Evolutionary conservation across 2,329 filamentous ascomycete species (phyloP).

Genomic region (Arthrobotrys sphaeroides): DNA sequence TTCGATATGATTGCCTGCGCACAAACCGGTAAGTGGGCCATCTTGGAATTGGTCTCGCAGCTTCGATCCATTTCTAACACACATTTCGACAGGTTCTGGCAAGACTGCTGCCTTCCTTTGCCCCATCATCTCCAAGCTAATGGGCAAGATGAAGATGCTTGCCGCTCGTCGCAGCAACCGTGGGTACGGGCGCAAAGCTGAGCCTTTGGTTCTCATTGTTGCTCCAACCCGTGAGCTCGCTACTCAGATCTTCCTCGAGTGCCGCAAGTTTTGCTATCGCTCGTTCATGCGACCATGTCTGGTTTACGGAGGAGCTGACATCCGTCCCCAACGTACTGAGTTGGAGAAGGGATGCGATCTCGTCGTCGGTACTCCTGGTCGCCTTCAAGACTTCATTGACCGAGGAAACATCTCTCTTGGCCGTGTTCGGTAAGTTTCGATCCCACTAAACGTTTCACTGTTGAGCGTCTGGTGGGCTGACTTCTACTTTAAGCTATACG

Average conservation of each 20-base stretch:
- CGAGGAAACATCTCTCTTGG: conserved; percentile 75
- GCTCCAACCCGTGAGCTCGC: conserved; percentile 89
- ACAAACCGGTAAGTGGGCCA: conserved; percentile 79
- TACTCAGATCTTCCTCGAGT: conserved; percentile 94
- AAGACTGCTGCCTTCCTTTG: conserved; percentile 95
- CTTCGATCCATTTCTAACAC: neutral
- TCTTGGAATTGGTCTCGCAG: neutral
- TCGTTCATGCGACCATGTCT: conserved; percentile 93
- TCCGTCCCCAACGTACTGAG: conserved; percentile 75
- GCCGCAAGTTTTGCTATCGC: conserved; percentile 90
- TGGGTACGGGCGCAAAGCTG: conserved; percentile 67
- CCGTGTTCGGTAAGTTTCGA: conserved; percentile 75
- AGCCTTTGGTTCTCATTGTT: conserved; percentile 87
- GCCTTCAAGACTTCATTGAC: conserved; percentile 83
- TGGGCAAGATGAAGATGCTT: conserved; percentile 94
- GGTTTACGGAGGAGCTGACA: conserved; percentile 82
- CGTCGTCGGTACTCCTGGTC: conserved; percentile 86
- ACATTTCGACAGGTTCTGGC: conserved; percentile 76
- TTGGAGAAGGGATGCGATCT: conserved; percentile 87
- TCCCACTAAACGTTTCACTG: conserved; percentile 12
- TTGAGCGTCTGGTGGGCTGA: neutral
- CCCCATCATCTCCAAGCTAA: conserved; percentile 86
- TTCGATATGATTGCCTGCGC: conserved; percentile 88
- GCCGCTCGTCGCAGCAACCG: conserved; percentile 74
- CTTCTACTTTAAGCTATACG: conserved; percentile 64